Percentiles rank a stretch among this genome's conserved stretches.
Conservation (phyloP, 1,284 basidiomycete genomes). For the Leccinum cinnamomeum region DNA sequence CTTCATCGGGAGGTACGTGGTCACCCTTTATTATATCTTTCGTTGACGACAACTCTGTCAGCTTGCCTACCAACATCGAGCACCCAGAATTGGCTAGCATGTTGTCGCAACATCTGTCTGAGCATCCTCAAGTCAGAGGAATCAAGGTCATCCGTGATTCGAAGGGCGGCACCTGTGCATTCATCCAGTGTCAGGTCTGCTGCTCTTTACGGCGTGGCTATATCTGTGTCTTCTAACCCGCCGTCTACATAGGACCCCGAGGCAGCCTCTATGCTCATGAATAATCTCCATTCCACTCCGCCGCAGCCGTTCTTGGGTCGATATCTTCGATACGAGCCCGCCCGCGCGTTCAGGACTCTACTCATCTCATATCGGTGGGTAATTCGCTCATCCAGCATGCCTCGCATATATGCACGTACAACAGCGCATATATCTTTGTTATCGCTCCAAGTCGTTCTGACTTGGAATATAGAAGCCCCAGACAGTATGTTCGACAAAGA, state of each 20-base stretch:
- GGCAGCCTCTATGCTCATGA: conserved; percentile 58
- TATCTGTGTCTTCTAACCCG: conserved; percentile 14
- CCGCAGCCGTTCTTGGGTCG: conserved; percentile 68
- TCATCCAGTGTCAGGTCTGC: conserved; percentile 76
- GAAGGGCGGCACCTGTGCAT: conserved; percentile 74
- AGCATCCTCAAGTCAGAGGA: conserved; percentile 58
- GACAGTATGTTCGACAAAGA: conserved; percentile 39
- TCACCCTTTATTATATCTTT: conserved; percentile 4
- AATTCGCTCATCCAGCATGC: background rate
- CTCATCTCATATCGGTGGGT: conserved; percentile 70
- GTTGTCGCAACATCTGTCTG: conserved; percentile 62
- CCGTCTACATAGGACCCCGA: conserved; percentile 47
- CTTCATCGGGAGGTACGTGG: conserved; percentile 71
- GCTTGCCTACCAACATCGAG: conserved; percentile 68
- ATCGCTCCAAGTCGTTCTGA: conserved; percentile 4
- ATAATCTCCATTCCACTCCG: conserved; percentile 52
- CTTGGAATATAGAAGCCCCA: conserved; percentile 39
- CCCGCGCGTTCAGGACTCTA: conserved; percentile 72
- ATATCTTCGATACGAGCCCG: conserved; percentile 69
- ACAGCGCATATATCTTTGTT: conserved; percentile 29
- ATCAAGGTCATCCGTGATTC: conserved; percentile 76
- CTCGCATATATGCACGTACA: conserved; percentile 21
- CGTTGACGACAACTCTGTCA: conserved; percentile 32
- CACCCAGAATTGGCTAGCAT: conserved; percentile 56
- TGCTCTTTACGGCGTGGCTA: conserved; percentile 1